phyloP scores from a whole-genome alignment of 768 basidiomycete genomes.

The Leccinum barrowsii region DNA sequence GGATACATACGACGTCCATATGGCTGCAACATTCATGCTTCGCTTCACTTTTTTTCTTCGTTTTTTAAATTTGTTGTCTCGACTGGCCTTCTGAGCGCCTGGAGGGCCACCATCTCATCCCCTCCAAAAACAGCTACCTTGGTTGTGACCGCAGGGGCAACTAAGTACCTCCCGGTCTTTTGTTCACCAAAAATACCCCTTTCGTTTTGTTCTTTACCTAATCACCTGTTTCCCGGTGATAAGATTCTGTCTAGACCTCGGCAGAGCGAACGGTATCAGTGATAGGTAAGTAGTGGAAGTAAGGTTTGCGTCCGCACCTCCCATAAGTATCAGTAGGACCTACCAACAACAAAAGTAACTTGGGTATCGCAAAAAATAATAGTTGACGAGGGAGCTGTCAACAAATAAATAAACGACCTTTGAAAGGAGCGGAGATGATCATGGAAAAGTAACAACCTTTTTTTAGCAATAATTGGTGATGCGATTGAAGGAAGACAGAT shows the following conservation, averaged over 20 bases:
- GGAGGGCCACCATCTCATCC: slow-evolving; percentile 3
- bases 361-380: neutral
- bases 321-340: slow-evolving; percentile 13
- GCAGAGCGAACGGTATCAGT: slow-evolving; percentile 31
- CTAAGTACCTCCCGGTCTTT: slow-evolving; percentile 30
- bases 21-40: neutral
- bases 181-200: slow-evolving; percentile 44
- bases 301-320: slow-evolving; percentile 22
- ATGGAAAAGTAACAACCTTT: slow-evolving; percentile 8
- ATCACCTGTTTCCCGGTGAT: slow-evolving; percentile 56
- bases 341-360: neutral
- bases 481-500: slow-evolving; percentile 56
- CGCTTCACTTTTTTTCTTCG: neutral
- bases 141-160: slow-evolving; percentile 20
- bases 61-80: neutral
- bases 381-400: neutral
- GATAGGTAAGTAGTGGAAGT: slow-evolving; percentile 13
- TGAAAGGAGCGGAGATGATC: slow-evolving; percentile 25
- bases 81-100: neutral
- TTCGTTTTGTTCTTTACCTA: slow-evolving; percentile 52
- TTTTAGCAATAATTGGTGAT: slow-evolving; percentile 28
- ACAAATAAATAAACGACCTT: neutral
- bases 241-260: slow-evolving; percentile 48
- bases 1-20: neutral
- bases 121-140: neutral